These are phyloP conservation scores for Candida hispaniensis DNA, from an alignment of 805 yeast genomes.

Conservation along the genomic window DNA sequence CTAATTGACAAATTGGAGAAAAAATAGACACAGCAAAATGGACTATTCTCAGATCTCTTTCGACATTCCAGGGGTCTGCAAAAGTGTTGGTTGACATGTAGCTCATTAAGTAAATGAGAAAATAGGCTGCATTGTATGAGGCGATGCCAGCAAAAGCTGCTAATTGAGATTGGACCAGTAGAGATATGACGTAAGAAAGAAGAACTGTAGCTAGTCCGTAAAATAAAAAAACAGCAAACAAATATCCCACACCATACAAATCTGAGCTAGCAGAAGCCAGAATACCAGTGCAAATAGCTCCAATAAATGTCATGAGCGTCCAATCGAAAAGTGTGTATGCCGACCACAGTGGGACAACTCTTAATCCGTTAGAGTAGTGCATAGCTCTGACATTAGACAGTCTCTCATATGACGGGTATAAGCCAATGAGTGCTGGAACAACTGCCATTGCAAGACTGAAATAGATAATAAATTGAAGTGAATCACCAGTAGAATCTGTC, in stretches of 20 bases:
- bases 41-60: conserved; percentile 21
- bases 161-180: conserved; percentile 27
- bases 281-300: conserved; percentile 25
- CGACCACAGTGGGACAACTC: conserved; percentile 29
- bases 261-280: conserved; percentile 23
- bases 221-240: conserved; percentile 27
- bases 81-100: conserved; percentile 26
- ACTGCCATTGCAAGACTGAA: conserved; percentile 30
- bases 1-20: conserved; percentile 26
- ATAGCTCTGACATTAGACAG: conserved; percentile 29
- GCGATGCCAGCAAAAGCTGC: conserved; percentile 33
- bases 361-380: conserved; percentile 32
- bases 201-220: conserved; percentile 27
- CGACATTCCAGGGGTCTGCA: conserved; percentile 25
- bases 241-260: conserved; percentile 26
- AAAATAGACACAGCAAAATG: conserved; percentile 27
- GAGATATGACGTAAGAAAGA: conserved; percentile 26
- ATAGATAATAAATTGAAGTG: conserved; percentile 29
- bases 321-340: conserved; percentile 27
- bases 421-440: conserved; percentile 29
- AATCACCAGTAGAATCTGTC: conserved; percentile 27
- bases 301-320: conserved; percentile 21
- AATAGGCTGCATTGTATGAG: conserved; percentile 27
- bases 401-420: conserved; percentile 31
- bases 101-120: conserved; percentile 28